Base-by-base conservation (phyloP, 2,329 filamentous ascomycete species). In the Pyrenophora graminea region DNA sequence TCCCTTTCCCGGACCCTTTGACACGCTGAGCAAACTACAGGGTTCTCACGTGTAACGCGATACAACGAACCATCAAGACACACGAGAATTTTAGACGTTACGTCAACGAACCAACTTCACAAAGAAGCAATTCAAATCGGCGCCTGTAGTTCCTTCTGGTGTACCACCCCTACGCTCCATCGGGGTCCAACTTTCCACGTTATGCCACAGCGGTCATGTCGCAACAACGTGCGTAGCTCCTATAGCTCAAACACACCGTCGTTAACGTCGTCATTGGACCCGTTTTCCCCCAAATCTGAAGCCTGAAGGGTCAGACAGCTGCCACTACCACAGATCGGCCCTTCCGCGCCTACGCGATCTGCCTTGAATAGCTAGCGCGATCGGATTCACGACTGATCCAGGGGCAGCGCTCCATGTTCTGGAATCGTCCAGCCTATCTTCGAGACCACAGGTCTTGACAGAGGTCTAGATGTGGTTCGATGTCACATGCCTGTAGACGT, bases 321-420 rank as follows among this genome's bases (percentile, higher is more conserved):
- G 23, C 34, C 27, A 30, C 17, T 18, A 43, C n/a, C 21, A 33
- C 19, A 31, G 34, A 34, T 34, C 33, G 21, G 30, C 19, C 23
- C 38, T 30, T 27, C 30, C 33, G 40, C 19, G 27, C 9, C 49
- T 10, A 25, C 25, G 33, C 19, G 45, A 43, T 47, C 43, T 44
- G 34, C 34, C 12, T 52, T 33, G 41, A 57, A 55, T 51, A 32
- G 45, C 31, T 57, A 57, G 55, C 25, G 51, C 55, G 55, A 57
- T 57, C 55, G 55, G 21, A 39, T 4, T 39, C 25, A n/a, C 38
- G 18, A 40, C 17, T 23, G n/a, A 15, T 32, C 32, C 17, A 17
- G 30, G 13, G 36, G 27, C 33, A 43, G 19, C 15, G 17, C 18
- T 34, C 31, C 25, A n/a, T 9, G 21, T 25, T 23, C 30, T 37